Base-by-base conservation (phyloP, 176 grass and related monocot genomes). In the Pontederia crassipes region DNA sequence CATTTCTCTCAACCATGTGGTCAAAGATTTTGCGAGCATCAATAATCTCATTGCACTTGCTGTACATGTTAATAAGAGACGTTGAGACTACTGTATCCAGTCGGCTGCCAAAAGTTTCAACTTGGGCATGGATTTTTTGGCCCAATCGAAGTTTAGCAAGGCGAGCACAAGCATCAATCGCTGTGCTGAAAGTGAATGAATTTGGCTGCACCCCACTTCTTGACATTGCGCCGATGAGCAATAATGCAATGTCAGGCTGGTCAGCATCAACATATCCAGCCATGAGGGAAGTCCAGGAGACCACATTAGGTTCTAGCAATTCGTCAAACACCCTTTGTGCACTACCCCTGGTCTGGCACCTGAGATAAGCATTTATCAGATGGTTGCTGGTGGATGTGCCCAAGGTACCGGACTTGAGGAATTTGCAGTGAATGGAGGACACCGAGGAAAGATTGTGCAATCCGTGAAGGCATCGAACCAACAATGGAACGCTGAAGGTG, bases 241-340 rank as follows among this genome's bases (percentile, higher is more conserved):
- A 40, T 2, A 89, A 4, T 16, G 85, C 79, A 8, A 24, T 59
- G 8, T 46, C 10, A 55, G 81, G 69, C 48, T 48, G 49, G 9
- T 71, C 79, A 11, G 69, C 54, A 10, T 65, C 68, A 29, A 73
- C 64, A 20, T 85, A 83, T 57, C 89, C 89, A 3, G 85, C 78
- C 78, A 95, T 95, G 49, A 95, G 79, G n/a, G 81, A 82, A 26
- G 85, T 89, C 82, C 85, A 95, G 59, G 89, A 81, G 7, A 95
- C 58, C 10, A 95, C 79, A 18, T 95, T 72, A 17, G 49, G 68
- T 4, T 60, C 50, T 17, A 0, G 70, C 77, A 95, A 89, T 76
- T 72, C 79, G 20, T 86, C 85, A 55, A 95, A 81, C 85, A 95
- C 27, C 46, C 70, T 49, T 46, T 61, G 74, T n/a, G 82, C 89